phyloP scores from a whole-genome alignment of 225 moss, liverwort and hornwort species.

The Asterella californica region DNA sequence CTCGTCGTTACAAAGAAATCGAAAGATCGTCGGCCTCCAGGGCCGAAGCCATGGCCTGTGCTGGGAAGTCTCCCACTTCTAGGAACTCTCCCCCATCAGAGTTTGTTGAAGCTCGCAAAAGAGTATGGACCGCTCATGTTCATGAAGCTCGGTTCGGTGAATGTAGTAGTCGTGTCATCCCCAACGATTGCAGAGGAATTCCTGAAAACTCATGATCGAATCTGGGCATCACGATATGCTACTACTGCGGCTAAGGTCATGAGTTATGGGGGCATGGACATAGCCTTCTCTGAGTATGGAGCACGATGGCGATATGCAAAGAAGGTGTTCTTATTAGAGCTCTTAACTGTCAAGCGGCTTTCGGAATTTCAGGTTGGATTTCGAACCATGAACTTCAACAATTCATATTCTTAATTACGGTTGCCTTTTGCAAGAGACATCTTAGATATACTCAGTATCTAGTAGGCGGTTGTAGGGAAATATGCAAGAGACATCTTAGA shows the following conservation, averaged over 20 bases:
- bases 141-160: conserved; percentile 33
- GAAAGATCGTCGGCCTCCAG: conserved; percentile 14
- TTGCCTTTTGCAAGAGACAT: not conserved
- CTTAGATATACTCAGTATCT: too few species aligned
- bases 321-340: conserved; percentile 36
- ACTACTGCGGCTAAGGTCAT: conserved; percentile 21
- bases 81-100: conserved; percentile 28
- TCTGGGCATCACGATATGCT: conserved; percentile 24
- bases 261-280: conserved; percentile 45
- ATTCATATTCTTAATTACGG: not conserved
- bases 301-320: conserved; percentile 45
- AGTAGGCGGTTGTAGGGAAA: not conserved
- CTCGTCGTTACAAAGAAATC: too few species aligned
- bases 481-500: too few species aligned
- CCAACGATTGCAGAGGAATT: conserved; percentile 22
- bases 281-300: conserved; percentile 46
- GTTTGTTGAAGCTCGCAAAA: conserved; percentile 19
- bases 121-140: conserved; percentile 39
- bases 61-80: conserved; percentile 26
- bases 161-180: conserved; percentile 25
- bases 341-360: conserved; percentile 33
- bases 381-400: not conserved
- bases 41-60: conserved; percentile 32
- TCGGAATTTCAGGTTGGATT: conserved; percentile 11
- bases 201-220: conserved; percentile 32